A percentile compares a stretch with the other conserved stretches of the same genome.
phyloP scores from a whole-genome alignment of 306 rosid species.

The Hylodesmum podocarpum region DNA sequence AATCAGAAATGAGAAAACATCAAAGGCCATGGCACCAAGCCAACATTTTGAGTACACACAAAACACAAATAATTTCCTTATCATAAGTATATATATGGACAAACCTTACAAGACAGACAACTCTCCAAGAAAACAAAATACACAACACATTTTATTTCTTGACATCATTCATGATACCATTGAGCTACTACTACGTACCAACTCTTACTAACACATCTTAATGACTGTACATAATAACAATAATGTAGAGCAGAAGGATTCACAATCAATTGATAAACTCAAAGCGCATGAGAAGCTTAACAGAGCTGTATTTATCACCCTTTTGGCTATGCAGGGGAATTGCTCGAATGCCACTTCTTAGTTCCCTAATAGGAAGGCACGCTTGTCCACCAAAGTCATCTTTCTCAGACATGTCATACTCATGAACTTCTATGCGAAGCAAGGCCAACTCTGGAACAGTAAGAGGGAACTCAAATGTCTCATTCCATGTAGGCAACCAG shows the following conservation, averaged over 20 bases:
- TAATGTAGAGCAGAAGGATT: background rate
- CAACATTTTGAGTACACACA: background rate
- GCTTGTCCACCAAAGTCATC: conserved; percentile 98
- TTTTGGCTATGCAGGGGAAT: conserved; percentile 54
- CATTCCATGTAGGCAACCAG: conserved; percentile 91
- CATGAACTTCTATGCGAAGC: conserved; percentile 92
- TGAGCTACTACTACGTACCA: conserved; percentile 10
- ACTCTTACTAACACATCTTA: background rate
- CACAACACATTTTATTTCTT: conserved; percentile 16
- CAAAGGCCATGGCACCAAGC: background rate
- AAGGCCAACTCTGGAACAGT: conserved; percentile 82
- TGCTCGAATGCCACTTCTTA: conserved; percentile 78
- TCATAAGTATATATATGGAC: background rate
- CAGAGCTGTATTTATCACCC: conserved; percentile 73
- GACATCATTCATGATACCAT: conserved; percentile 11
- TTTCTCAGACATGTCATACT: conserved; percentile 95
- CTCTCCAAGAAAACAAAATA: background rate
- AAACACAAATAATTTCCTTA: background rate
- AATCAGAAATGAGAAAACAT: background rate
- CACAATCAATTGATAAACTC: conserved; percentile 50
- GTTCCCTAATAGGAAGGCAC: conserved; percentile 74
- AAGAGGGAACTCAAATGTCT: conserved; percentile 70
- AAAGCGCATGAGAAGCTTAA: conserved; percentile 89
- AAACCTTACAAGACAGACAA: conserved; percentile 11
- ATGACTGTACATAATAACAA: conserved; percentile 33